Percentiles rank a stretch among this genome's conserved stretches.
Evolutionary conservation across 257 asterid genomes (phyloP).

Genomic region (Sherardia arvensis): DNA sequence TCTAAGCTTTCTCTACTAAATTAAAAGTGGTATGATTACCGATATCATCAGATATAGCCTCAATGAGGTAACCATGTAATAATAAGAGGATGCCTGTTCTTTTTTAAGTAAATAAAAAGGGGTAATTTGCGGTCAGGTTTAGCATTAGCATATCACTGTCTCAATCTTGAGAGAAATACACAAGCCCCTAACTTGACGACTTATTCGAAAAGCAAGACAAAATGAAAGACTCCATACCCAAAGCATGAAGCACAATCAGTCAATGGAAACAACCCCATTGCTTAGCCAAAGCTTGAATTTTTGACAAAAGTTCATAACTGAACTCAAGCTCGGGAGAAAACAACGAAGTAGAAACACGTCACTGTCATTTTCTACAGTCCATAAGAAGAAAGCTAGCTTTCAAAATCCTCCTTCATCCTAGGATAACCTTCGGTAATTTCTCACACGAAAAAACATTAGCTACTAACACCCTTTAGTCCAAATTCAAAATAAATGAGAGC

Average conservation of each 20-base stretch:
- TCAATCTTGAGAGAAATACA: no score
- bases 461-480: neutral
- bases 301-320: neutral
- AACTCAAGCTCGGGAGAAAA: neutral
- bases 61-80: no score
- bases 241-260: neutral
- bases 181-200: neutral
- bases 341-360: neutral
- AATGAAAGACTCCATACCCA: neutral
- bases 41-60: no score
- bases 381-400: neutral
- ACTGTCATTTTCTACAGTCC: neutral
- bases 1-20: neutral
- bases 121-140: no score
- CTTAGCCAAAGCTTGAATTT: neutral
- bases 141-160: no score
- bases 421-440: no score
- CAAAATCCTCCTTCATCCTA: neutral
- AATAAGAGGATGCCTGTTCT: no score
- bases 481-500: no score
- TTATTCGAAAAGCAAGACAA: neutral
- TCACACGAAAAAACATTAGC: neutral
- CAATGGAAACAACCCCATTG: neutral
- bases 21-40: no score
- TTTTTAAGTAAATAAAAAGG: no score